Base-by-base conservation (phyloP, 805 yeast genomes). In the Metschnikowia koreensis region DNA sequence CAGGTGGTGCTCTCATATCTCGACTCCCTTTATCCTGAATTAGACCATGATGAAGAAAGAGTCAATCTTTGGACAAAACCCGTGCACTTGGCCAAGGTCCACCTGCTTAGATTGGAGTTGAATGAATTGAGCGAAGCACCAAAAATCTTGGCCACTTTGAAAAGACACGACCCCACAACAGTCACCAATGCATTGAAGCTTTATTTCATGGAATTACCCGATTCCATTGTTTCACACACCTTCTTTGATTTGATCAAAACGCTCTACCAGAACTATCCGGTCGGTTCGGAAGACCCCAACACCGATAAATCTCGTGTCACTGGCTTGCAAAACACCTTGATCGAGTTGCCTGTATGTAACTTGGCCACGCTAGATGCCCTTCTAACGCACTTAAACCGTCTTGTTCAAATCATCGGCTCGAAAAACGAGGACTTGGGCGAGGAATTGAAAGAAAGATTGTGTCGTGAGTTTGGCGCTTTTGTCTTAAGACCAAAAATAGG, bases 341-440 rank as follows among this genome's bases (percentile, higher is more conserved):
- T 81, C 3, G 87, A 87, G 51, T 74, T 89, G 48, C 83, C 90
- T 17, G 81, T 84, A 47, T 77, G 86, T 42, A 87, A 86, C 60
- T 73, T 89, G 41, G 93, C 96, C 1, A 87, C 96, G 0, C 75
- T 89, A 48, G 92, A 87, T 65, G 91, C 92, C 1, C 67, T 89
- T n/a, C 78, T 85, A 38, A 83, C 90, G 1, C 96, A 89, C 66
- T 80, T 89, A 64, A 77, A 79, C 47, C 75, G 96, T 44, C 69
- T 89, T 51, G 79, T 85, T 29, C 69, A 65, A 48, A 73, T 64
- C 62, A 75, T 64, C 68, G 81, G 77, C 63, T 74, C 64, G 57
- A 79, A 63, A 65, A 70, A 61, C 59, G 64, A 55, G 48, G 71
- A 58, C 11, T 57, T 68, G 53, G 68, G 74, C 7, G 44, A 74